Conservation (phyloP, 129 eudicot species). For the Helianthus annuus region HanXRQr2.0-SUNRISE NC_035433.2:84787861-84788360, state of each 20-base stretch:
- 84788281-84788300: background rate
- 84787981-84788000: conserved; percentile 15
- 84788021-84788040: conserved; percentile 17
- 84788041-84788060: background rate
- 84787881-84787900: conserved; percentile 93
- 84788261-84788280: background rate
- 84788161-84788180: background rate
- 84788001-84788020: background rate
- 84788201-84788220: too few species aligned
- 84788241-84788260: background rate
- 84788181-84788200: too few species aligned
- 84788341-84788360: background rate
- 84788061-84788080: background rate
- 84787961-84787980: conserved; percentile 28
- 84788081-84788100: background rate
- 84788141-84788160: conserved; percentile 19
- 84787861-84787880: conserved; percentile 97
- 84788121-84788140: conserved; percentile 8
- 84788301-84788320: background rate
- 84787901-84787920: conserved; percentile 90
- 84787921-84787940: conserved; percentile 55
- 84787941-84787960: conserved; percentile 25
- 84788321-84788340: background rate
- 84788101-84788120: background rate
- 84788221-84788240: too few species aligned